Conservation (phyloP, 768 basidiomycete genomes). For the Agrocybe pediades region DNA sequence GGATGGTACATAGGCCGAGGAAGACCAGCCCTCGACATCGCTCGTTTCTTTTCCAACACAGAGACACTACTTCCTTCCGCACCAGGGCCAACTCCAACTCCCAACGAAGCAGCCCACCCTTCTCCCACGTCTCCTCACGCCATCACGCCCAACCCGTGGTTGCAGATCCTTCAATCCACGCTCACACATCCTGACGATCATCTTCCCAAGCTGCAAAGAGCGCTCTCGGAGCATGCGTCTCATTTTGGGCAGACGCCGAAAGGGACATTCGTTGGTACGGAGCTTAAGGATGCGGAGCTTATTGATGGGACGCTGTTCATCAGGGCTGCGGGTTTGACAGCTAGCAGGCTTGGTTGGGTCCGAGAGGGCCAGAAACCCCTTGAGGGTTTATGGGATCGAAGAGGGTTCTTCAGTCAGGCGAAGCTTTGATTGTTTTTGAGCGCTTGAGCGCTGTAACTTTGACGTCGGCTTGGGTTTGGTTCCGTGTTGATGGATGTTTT, state of each 20-base stretch:
- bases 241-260: constrained; percentile 42
- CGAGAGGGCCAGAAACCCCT: constrained; percentile 24
- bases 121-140: constrained; percentile 31
- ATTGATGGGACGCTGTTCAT: constrained; percentile 64
- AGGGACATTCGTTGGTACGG: constrained; percentile 22
- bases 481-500: too few relatives aligned
- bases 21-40: constrained; percentile 47
- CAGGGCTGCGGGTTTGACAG: constrained; percentile 50
- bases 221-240: constrained; percentile 49
- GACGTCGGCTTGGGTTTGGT: too few relatives aligned
- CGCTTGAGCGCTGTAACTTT: too few relatives aligned
- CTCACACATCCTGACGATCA: constrained; percentile 59
- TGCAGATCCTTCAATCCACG: constrained; percentile 49
- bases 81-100: constrained; percentile 24
- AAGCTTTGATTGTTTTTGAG: too few relatives aligned
- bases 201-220: constrained; percentile 49
- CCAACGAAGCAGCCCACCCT: constrained; percentile 19
- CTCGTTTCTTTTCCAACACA: constrained; percentile 42
- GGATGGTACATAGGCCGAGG: constrained; percentile 57
- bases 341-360: constrained; percentile 33
- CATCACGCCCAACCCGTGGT: constrained; percentile 57
- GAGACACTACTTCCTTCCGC: constrained; percentile 20
- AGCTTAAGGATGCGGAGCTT: constrained; percentile 39
- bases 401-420: constrained; percentile 22
- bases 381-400: constrained; percentile 22